Conservation (phyloP, 2,329 filamentous ascomycete genomes). For the Cordyceps cateniannulata region DNA sequence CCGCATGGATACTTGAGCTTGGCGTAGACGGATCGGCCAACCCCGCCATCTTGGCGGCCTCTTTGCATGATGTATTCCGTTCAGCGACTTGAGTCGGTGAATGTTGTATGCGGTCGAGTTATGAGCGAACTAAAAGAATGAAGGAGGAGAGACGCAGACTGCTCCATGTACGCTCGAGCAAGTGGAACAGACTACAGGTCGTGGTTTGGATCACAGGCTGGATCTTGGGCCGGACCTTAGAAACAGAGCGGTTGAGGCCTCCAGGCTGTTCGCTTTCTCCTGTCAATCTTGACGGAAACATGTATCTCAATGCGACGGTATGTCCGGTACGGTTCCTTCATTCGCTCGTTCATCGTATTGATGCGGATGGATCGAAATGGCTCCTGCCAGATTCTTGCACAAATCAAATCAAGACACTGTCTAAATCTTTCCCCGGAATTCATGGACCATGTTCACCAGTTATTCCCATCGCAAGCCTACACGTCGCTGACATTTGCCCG, state of each 20-base stretch:
- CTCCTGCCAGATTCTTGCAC: too few species aligned
- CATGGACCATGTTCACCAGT: background rate
- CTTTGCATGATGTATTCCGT: background rate
- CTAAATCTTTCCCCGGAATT: too few species aligned
- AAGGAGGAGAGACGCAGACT: background rate
- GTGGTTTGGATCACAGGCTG: background rate
- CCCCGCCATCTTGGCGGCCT: background rate
- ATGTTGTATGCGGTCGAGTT: background rate
- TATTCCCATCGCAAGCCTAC: background rate
- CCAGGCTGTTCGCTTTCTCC: background rate
- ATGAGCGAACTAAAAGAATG: background rate
- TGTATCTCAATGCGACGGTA: background rate
- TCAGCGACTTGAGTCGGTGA: background rate
- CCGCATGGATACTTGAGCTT: background rate
- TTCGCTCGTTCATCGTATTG: background rate
- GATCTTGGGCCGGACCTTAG: background rate
- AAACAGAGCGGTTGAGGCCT: background rate
- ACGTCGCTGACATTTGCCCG: background rate
- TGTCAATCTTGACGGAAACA: background rate
- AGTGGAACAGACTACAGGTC: background rate
- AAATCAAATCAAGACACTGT: too few species aligned
- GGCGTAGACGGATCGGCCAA: background rate
- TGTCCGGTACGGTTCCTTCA: background rate
- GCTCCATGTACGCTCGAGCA: background rate
- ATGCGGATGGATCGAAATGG: background rate